Conservation (phyloP, 345 rosid genomes). For the Citrus cavaleriei region DNA sequence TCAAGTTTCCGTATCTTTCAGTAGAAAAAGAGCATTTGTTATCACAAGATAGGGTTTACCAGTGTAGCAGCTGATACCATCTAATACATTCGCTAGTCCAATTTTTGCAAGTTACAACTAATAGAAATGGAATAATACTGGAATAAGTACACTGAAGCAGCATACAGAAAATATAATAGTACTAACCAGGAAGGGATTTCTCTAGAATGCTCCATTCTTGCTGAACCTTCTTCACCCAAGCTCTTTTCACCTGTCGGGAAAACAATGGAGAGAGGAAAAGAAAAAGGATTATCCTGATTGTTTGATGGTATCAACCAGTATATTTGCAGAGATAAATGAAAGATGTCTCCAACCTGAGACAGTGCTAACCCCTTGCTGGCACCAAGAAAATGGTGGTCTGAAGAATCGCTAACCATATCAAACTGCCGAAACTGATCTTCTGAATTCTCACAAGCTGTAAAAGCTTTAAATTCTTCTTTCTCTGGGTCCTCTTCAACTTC, state of each 20-base stretch:
- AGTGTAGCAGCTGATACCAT: background rate
- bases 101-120: background rate
- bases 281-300: background rate
- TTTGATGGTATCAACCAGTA: constrained; percentile 2
- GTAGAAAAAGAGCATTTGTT: background rate
- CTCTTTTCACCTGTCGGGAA: constrained; percentile 49
- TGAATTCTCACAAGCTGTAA: constrained; percentile 11
- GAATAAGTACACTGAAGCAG: background rate
- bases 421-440: constrained; percentile 50
- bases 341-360: constrained; percentile 59
- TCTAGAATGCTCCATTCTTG: constrained; percentile 85
- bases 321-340: constrained; percentile 2
- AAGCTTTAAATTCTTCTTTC: constrained; percentile 16
- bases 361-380: constrained; percentile 36
- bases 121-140: background rate
- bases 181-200: constrained; percentile 76
- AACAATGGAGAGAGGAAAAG: background rate
- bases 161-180: constrained; percentile 9
- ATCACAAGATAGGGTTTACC: background rate
- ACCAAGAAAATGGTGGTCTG: constrained; percentile 74
- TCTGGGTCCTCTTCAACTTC: constrained; percentile 30
- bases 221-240: constrained; percentile 85
- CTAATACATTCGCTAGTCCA: background rate
- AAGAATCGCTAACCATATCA: constrained; percentile 70
- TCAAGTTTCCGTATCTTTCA: background rate